Conservation (phyloP, 1,139 yeast species). For the Eremothecium gossypii region DNA sequence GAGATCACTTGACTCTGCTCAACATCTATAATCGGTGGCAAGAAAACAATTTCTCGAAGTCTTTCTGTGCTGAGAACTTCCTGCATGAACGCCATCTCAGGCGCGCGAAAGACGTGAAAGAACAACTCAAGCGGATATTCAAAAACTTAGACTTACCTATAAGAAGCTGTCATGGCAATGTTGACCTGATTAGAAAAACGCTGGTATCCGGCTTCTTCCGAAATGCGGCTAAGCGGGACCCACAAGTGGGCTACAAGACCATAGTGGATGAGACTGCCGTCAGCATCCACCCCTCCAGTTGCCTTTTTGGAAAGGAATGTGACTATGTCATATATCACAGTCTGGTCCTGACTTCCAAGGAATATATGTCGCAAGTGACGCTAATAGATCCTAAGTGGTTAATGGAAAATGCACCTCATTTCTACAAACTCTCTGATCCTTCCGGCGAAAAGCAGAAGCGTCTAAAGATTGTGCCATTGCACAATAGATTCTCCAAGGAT, state of each 20-base stretch:
- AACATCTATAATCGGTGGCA: constrained; percentile 80
- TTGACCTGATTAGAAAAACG: constrained; percentile 59
- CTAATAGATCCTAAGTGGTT: constrained; percentile 81
- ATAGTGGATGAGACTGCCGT: constrained; percentile 71
- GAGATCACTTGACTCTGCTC: constrained; percentile 79
- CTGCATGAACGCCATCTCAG: constrained; percentile 73
- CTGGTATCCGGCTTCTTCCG: constrained; percentile 84
- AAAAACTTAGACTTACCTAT: constrained; percentile 43
- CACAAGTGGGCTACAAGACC: constrained; percentile 71
- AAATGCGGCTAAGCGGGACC: constrained; percentile 71
- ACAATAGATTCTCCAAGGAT: constrained; percentile 44
- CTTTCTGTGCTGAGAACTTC: constrained; percentile 78
- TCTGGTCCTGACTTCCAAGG: constrained; percentile 69
- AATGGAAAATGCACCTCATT: constrained; percentile 76
- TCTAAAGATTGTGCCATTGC: constrained; percentile 52
- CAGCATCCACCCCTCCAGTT: constrained; percentile 80
- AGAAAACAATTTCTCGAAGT: constrained; percentile 46
- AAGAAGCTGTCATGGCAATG: constrained; percentile 51
- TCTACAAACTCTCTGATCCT: constrained; percentile 51
- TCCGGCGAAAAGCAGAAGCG: constrained; percentile 36
- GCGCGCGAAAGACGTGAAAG: constrained; percentile 70
- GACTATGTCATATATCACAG: constrained; percentile 82
- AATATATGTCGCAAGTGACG: constrained; percentile 86
- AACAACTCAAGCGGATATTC: constrained; percentile 61
- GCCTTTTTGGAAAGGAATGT: constrained; percentile 62